Conservation (phyloP, 805 yeast species). For the Saturnispora halmiae region DNA sequence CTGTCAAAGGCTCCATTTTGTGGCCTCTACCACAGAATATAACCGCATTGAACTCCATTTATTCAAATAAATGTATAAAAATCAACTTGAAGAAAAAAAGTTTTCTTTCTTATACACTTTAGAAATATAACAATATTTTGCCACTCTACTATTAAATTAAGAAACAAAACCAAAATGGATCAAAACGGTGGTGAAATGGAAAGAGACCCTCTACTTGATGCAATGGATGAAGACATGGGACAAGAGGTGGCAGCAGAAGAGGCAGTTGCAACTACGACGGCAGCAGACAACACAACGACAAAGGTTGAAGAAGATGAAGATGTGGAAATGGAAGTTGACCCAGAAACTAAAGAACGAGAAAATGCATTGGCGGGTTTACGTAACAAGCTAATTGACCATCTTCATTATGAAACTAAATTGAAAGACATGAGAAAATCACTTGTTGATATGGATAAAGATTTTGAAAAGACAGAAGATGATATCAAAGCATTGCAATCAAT, state of each 20-base stretch:
- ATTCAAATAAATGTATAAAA: not conserved
- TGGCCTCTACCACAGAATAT: slow-evolving; percentile 83
- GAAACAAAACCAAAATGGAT: not conserved
- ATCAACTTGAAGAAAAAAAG: not conserved
- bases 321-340: not conserved
- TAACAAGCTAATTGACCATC: slow-evolving; percentile 81
- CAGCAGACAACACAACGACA: too few species aligned
- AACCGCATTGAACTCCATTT: slow-evolving; percentile 88
- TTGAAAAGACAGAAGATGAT: slow-evolving; percentile 91
- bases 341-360: slow-evolving; percentile 37
- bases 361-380: slow-evolving; percentile 72
- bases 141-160: too few species aligned
- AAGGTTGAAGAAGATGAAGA: not conserved
- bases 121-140: too few species aligned
- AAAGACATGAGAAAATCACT: slow-evolving; percentile 76
- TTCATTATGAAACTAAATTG: slow-evolving; percentile 87
- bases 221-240: not conserved
- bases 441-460: slow-evolving; percentile 73
- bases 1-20: slow-evolving; percentile 62
- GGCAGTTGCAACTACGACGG: not conserved
- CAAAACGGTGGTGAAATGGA: not conserved
- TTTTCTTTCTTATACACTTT: too few species aligned
- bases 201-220: not conserved
- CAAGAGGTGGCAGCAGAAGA: not conserved
- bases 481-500: slow-evolving; percentile 95